Percentiles rank a stretch among this genome's conserved stretches.
Evolutionary conservation across 148 eudicot species (phyloP).

Genomic region (Silene latifolia): DNA sequence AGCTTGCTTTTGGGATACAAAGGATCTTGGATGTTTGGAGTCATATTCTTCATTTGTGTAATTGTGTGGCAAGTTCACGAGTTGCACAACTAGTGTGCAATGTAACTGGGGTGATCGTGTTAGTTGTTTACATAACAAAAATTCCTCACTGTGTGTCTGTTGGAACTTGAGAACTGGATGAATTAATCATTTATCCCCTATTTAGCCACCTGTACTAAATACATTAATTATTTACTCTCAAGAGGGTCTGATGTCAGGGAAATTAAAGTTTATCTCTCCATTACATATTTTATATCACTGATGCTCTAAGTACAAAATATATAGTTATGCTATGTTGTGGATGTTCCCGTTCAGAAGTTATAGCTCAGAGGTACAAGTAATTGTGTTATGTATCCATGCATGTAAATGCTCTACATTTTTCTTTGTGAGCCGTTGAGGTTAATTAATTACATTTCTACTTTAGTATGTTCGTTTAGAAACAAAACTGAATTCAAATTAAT

Average conservation of each 20-base stretch:
- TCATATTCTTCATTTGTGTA: no score
- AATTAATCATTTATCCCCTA: neutral
- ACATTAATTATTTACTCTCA: neutral
- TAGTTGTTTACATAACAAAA: no score
- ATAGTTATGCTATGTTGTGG: neutral
- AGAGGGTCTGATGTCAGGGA: neutral
- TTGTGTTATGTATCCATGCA: no score
- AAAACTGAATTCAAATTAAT: neutral
- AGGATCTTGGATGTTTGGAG: no score
- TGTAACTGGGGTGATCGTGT: no score
- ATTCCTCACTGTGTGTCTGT: no score
- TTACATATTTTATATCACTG: neutral
- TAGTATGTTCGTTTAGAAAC: neutral
- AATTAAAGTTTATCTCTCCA: neutral
- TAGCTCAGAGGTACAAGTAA: neutral
- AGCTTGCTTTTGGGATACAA: no score
- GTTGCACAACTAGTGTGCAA: no score
- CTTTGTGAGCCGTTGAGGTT: neutral
- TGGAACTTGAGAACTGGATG: neutral
- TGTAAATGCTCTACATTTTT: neutral
- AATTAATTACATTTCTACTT: neutral
- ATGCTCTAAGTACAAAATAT: neutral
- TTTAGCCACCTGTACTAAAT: neutral
- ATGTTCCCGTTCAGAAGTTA: neutral
- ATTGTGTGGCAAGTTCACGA: no score